Base-by-base conservation (phyloP, 2,329 filamentous ascomycete genomes). In the Scedosporium minutisporum region DNA sequence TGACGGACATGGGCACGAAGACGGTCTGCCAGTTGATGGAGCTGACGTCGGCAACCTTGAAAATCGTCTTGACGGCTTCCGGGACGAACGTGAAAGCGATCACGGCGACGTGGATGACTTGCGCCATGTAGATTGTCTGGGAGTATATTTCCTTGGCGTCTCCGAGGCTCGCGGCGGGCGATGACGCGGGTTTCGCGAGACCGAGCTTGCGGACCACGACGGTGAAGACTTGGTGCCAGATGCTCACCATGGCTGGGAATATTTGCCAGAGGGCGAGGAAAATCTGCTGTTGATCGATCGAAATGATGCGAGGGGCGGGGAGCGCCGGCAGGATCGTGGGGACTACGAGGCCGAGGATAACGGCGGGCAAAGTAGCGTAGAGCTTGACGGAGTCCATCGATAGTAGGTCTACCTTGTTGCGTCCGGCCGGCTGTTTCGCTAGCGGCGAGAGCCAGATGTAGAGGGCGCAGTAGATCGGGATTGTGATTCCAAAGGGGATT, bases 381-480 rank as follows among this genome's bases (percentile, higher is more conserved):
- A 65, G 29, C 16, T 65, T 42, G 18, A 55, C 58, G 1, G 64
- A 59, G 14, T 68, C 62, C 6, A 68, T 60, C 16, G 66, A 65
- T n/a, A 67, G 63, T 27, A 57, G 7, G 6, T 55, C 62, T 14
- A 60, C 59, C 29, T 58, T 41, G 38, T 55, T 61, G 14, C 59
- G 62, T 21, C 62, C 62, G 10, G 41, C 6, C 18, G 66, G 44
- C 10, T 55, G 59, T 21, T 62, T 62, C 46, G 64, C 63, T 9
- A 67, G 60, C 1, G 66, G 66, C 14, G 69, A 69, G 7, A 65
- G 64, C 64, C 63, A 68, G 27, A 69, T 53, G 29, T 66, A 66
- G 23, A 65, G 38, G 27, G 66, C 64, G 57, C 65, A 68, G 60
- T 68, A 71, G 16, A 68, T 23, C 2, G 69, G 68, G 4, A 69